These are phyloP conservation scores for Aspergillus sp. DNA, from an alignment of 2,329 filamentous ascomycete species.

Conservation along the genomic window DNA sequence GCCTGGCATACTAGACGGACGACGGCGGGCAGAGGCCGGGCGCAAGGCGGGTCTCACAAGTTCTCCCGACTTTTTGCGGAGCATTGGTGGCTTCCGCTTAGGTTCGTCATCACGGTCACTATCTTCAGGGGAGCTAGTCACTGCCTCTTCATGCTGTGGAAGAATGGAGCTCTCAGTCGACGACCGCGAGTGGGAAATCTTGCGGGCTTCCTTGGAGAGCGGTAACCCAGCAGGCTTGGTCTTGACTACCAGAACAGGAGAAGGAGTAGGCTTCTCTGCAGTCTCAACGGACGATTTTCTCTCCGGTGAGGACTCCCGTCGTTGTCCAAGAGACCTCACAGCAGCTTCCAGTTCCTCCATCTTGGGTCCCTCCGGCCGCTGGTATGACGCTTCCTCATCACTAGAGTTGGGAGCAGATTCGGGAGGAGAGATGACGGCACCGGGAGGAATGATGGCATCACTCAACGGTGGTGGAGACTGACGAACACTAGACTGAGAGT, in stretches of 20 bases:
- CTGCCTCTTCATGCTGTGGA: constrained; percentile 37
- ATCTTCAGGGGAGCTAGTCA: constrained; percentile 41
- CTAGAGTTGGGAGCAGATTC: constrained; percentile 78
- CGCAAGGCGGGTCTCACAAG: constrained; percentile 88
- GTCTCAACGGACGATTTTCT: constrained; percentile 9
- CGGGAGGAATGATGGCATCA: constrained; percentile 71
- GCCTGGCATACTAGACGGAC: constrained; percentile 94
- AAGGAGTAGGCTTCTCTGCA: constrained; percentile 18
- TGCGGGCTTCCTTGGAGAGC: constrained; percentile 52
- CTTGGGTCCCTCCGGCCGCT: constrained; percentile 40
- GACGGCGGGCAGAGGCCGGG: constrained; percentile 64
- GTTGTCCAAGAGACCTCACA: constrained; percentile 67
- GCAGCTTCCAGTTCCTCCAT: constrained; percentile 72
- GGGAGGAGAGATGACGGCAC: constrained; percentile 84
- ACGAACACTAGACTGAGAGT: constrained; percentile 60
- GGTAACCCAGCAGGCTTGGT: constrained; percentile 26
- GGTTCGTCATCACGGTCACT: constrained; percentile 58
- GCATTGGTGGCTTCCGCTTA: constrained; percentile 77
- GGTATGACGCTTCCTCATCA: constrained; percentile 60
- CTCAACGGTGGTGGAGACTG: constrained; percentile 81
- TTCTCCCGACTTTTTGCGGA: constrained; percentile 97
- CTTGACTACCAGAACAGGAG: constrained; percentile 21
- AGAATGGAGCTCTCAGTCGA: constrained; percentile 52
- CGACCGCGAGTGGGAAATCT: constrained; percentile 58
- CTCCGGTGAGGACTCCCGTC: constrained; percentile 25